Percentiles rank a stretch among this genome's conserved stretches.
Conservation (phyloP, 768 basidiomycete genomes). For the Termitomyces sp. region DNA sequence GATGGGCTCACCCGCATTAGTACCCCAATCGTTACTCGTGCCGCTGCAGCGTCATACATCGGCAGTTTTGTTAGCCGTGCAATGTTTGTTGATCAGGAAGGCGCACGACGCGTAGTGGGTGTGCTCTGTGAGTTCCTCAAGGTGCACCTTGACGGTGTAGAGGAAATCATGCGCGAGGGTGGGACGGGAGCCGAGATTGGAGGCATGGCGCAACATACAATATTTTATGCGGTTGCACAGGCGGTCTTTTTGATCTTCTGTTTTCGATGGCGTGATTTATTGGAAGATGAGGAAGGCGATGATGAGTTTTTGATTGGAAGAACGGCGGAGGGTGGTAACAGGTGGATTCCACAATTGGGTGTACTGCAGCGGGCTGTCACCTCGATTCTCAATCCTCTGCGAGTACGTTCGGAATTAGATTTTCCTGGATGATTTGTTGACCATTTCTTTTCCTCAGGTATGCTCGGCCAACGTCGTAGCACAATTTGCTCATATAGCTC, state of each 20-base stretch:
- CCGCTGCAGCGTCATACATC: conserved; percentile 92
- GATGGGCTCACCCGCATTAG: conserved; percentile 26
- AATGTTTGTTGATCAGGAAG: conserved; percentile 74
- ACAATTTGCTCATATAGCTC: conserved; percentile 93
- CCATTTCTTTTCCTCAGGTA: conserved; percentile 43
- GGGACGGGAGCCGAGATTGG: conserved; percentile 23
- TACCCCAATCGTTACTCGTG: conserved; percentile 74
- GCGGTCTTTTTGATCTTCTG: conserved; percentile 96
- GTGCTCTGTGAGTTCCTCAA: conserved; percentile 88
- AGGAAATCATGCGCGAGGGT: conserved; percentile 44
- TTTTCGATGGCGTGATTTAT: conserved; percentile 92
- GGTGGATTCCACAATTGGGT: conserved; percentile 84
- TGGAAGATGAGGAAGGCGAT: conserved; percentile 59
- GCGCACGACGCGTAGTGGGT: conserved; percentile 68
- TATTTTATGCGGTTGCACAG: conserved; percentile 92
- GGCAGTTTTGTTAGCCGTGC: conserved; percentile 91
- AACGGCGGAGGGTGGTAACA: conserved; percentile 36
- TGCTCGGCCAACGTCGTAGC: conserved; percentile 89
- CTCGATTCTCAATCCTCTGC: conserved; percentile 86
- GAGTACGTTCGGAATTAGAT: conserved; percentile 44
- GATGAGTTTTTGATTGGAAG: conserved; percentile 35
- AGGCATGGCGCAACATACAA: conserved; percentile 47
- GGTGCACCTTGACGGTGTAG: conserved; percentile 72
- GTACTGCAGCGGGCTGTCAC: conserved; percentile 78
- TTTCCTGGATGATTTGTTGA: conserved; percentile 1